phyloP scores from a whole-genome alignment of 1,284 basidiomycete species.

The Boletus semigastroideus region DNA sequence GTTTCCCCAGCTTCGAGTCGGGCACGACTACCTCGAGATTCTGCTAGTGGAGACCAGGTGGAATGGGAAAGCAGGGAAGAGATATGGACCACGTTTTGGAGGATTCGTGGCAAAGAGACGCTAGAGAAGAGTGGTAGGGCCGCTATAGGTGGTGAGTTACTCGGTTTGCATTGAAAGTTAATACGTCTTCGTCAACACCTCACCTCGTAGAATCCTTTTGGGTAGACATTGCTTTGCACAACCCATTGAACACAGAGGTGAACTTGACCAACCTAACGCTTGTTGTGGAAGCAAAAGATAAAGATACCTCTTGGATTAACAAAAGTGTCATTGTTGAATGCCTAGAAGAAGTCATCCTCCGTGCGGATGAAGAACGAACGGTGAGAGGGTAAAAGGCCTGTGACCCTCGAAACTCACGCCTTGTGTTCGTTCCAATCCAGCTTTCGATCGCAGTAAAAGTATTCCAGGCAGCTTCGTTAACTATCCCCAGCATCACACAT shows the following conservation, averaged over 20 bases:
- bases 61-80: conserved; percentile 66
- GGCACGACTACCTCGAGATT: conserved; percentile 53
- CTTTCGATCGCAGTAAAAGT: conserved; percentile 62
- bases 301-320: conserved; percentile 34
- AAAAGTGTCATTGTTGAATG: conserved; percentile 55
- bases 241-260: conserved; percentile 71
- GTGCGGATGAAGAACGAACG: conserved; percentile 56
- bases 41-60: conserved; percentile 39
- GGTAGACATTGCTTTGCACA: conserved; percentile 66
- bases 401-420: conserved; percentile 3
- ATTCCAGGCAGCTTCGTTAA: conserved; percentile 49
- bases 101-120: conserved; percentile 47
- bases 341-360: conserved; percentile 56
- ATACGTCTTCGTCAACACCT: background rate
- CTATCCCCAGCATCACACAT: conserved; percentile 56
- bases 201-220: conserved; percentile 63
- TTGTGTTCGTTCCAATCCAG: conserved; percentile 35
- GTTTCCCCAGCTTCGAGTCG: conserved; percentile 53
- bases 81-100: conserved; percentile 63
- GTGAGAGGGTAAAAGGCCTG: conserved; percentile 34
- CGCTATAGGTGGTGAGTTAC: conserved; percentile 56
- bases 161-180: background rate
- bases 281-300: conserved; percentile 41
- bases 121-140: conserved; percentile 58
- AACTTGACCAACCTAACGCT: conserved; percentile 61